phyloP scores from a whole-genome alignment of 306 rosid genomes.

The Delonix regia region DNA sequence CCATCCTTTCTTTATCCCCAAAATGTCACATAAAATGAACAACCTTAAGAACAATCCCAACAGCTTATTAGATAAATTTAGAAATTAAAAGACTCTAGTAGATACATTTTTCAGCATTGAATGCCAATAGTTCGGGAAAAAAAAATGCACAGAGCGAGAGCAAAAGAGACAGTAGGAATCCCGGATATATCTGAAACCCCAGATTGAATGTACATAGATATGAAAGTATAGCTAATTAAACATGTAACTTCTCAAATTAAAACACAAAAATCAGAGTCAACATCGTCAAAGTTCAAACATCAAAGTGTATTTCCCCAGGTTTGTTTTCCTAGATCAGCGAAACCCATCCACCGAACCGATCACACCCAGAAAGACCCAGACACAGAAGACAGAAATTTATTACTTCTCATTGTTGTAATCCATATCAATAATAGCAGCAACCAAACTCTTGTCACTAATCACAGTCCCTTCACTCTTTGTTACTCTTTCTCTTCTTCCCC shows the following conservation, averaged over 20 bases:
- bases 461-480: conserved; percentile 1
- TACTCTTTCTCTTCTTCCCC: not conserved
- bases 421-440: conserved; percentile 45
- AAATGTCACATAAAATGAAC: conserved; percentile 22
- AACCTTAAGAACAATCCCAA: not conserved
- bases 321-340: not conserved
- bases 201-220: not conserved
- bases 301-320: conserved; percentile 13
- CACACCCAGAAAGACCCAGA: conserved; percentile 11
- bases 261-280: not conserved
- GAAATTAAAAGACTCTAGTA: not conserved
- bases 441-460: conserved; percentile 30
- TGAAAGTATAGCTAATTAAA: conserved; percentile 9
- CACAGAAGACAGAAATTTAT: conserved; percentile 39
- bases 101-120: not conserved
- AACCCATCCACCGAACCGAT: conserved; percentile 28
- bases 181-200: not conserved
- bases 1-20: conserved; percentile 34
- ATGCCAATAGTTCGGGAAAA: not conserved
- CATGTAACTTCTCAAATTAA: not conserved
- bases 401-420: conserved; percentile 60
- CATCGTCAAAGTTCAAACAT: conserved; percentile 24
- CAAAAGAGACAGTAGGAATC: not conserved
- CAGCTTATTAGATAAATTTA: not conserved
- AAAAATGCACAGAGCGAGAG: not conserved